A percentile compares a stretch with the other conserved stretches of the same genome.
These are phyloP conservation scores for Pleodorina starrii DNA, from an alignment of 139 green algal species.

Conservation along the genomic window DNA sequence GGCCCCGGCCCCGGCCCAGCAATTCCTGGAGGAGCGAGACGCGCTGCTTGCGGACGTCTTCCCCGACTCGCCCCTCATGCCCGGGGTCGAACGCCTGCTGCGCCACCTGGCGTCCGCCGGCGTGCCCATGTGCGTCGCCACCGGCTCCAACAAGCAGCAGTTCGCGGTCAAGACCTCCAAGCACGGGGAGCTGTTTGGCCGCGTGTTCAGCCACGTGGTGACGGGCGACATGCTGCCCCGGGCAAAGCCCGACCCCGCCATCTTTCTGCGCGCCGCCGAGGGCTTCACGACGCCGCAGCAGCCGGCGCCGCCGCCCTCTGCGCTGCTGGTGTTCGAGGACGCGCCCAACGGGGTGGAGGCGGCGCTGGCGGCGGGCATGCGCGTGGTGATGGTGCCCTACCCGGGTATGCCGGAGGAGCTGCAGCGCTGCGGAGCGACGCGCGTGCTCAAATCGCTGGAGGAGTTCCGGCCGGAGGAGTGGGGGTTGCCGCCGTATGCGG, in stretches of 20 bases:
- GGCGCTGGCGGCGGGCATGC: slow-evolving; percentile 81
- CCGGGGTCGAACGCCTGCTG: slow-evolving; percentile 83
- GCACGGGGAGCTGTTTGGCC: slow-evolving; percentile 78
- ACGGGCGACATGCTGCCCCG: slow-evolving; percentile 71
- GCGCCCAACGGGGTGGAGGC: slow-evolving; percentile 80
- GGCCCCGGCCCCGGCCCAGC: no score
- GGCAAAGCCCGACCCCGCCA: slow-evolving; percentile 85
- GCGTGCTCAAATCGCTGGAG: slow-evolving; percentile 63
- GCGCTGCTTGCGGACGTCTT: slow-evolving; percentile 81
- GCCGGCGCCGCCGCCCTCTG: neutral
- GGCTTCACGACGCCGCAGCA: slow-evolving; percentile 62
- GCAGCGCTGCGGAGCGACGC: neutral
- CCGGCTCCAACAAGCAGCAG: slow-evolving; percentile 74
- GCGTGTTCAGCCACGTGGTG: slow-evolving; percentile 79
- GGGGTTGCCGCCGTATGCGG: slow-evolving; percentile 59
- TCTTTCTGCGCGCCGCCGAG: slow-evolving; percentile 79
- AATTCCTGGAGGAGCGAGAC: slow-evolving; percentile 74
- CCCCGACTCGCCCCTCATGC: slow-evolving; percentile 77
- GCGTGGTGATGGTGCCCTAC: slow-evolving; percentile 65
- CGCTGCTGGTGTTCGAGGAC: slow-evolving; percentile 88
- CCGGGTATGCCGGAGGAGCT: slow-evolving; percentile 14
- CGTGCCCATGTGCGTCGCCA: slow-evolving; percentile 86
- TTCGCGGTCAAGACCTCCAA: slow-evolving; percentile 87
- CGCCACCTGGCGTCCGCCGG: slow-evolving; percentile 74
- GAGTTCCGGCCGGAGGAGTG: slow-evolving; percentile 57